Evolutionary conservation across 768 basidiomycete genomes (phyloP).

Genomic region (Lyophyllum semitale): DNA sequence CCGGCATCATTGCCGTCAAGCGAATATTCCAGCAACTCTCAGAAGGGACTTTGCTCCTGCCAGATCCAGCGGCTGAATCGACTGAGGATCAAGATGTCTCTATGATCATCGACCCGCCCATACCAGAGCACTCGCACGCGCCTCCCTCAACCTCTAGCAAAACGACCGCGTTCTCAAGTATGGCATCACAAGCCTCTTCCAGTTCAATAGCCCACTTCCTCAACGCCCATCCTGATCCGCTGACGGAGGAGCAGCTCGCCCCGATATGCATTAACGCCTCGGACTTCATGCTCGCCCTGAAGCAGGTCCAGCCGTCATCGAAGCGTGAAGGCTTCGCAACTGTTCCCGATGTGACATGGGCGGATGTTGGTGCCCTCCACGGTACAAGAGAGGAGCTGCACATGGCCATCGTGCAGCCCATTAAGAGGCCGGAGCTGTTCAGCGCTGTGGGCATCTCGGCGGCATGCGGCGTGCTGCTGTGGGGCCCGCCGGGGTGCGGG

Average conservation of each 20-base stretch:
- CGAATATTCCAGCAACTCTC: conserved; percentile 86
- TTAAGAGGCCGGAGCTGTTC: conserved; percentile 88
- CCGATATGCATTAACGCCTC: conserved; percentile 78
- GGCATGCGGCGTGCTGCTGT: conserved; percentile 92
- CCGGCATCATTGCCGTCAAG: conserved; percentile 95
- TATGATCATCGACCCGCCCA: conserved; percentile 45
- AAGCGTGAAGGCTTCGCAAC: conserved; percentile 98
- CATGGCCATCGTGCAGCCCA: conserved; percentile 97
- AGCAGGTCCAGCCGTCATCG: conserved; percentile 91
- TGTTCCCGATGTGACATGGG: conserved; percentile 93
- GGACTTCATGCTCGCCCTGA: conserved; percentile 84
- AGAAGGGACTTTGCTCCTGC: conserved; percentile 61
- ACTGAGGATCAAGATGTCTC: conserved; percentile 32
- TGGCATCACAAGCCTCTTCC: conserved; percentile 38
- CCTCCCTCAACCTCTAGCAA: background rate
- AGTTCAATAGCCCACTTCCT: conserved; percentile 90
- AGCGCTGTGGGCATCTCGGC: conserved; percentile 86
- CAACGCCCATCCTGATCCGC: conserved; percentile 78
- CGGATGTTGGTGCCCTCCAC: conserved; percentile 91
- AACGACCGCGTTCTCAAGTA: conserved; percentile 15
- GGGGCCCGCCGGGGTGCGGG: conserved; percentile 98
- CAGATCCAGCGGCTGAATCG: conserved; percentile 22
- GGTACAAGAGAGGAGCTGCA: conserved; percentile 87
- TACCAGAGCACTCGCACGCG: conserved; percentile 7
- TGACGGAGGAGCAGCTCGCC: conserved; percentile 76